Evolutionary conservation across 1,139 yeast species (phyloP), one percentile per base, ranked within the genome.

Genomic region (Hanseniaspora gamundiae): DNA sequence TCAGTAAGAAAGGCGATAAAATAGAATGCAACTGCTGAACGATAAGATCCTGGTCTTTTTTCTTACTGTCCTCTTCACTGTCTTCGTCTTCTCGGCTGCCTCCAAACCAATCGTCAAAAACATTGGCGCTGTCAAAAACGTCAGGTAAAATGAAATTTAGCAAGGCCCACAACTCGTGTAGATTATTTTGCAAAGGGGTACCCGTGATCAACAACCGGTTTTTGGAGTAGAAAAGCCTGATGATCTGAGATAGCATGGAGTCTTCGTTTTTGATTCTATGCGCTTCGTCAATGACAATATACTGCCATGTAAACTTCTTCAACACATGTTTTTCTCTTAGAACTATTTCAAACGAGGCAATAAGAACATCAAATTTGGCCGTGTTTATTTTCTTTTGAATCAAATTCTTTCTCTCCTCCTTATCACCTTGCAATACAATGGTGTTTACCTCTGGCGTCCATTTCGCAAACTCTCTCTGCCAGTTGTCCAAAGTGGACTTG

Each of bases 371-470:
- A 58, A 91, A 91, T 47, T 86, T 76, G 41, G 93, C 83, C 4
- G 77, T 66, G 52, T 85, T 57, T 33, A 91, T 61, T 40, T 73
- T 65, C 35, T 76, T 66, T 46, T 76, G 74, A 41, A 91, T 74
- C 40, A 86, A 61, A 2, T 71, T 67, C 0, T 69, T 66, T 56
- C 98, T 74, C 43, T 73, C 78, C 20, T 85, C 94, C 61, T 88
- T 88, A 52, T 76, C 77, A 43, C 98, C 98, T 58, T 86, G 95
- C 28, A 91, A 64, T 2, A 88, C 86, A 40, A 86, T 70, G 0
- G 83, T 87, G 49, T 80, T 78, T 8, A 91, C 93, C n/a, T 87
- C 95, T 0, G 97, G 96, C 0, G 96, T 87, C 97, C 97, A 91
- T 56, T 76, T 80, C 43, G 78, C 77, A 62, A 91, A 86, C 61